Evolutionary conservation across 1,139 yeast species (phyloP).

Genomic region (Hansenula sp.): DNA sequence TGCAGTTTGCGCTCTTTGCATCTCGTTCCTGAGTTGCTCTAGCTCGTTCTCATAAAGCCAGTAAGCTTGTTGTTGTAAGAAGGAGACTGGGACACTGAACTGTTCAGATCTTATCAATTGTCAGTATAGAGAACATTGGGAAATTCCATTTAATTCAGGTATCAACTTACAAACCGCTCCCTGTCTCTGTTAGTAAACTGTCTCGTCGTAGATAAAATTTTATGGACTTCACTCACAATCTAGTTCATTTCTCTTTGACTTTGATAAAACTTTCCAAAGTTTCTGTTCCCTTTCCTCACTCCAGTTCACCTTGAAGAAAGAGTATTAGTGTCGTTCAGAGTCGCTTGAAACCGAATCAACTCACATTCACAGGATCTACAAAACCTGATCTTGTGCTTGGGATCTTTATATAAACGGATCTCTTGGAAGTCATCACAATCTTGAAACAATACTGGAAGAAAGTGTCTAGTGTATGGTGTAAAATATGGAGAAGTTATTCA

Average conservation of each 20-base stretch:
- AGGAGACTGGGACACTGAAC: constrained; percentile 35
- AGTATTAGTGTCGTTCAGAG: background rate
- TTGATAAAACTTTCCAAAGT: constrained; percentile 21
- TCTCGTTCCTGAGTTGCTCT: constrained; percentile 33
- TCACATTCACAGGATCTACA: constrained; percentile 18
- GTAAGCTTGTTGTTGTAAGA: constrained; percentile 41
- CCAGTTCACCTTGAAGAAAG: constrained; percentile 16
- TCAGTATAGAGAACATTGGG: background rate
- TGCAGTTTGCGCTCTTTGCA: constrained; percentile 21
- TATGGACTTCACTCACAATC: constrained; percentile 21
- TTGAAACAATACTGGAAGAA: background rate
- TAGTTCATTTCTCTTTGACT: constrained; percentile 21
- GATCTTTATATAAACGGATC: constrained; percentile 17
- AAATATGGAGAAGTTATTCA: background rate
- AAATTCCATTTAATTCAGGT: background rate
- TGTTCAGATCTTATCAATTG: constrained; percentile 10
- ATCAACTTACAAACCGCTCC: constrained; percentile 3
- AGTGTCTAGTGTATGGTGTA: background rate
- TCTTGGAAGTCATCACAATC: background rate
- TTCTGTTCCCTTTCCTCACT: constrained; percentile 18
- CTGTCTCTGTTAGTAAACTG: constrained; percentile 1
- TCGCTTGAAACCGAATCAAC: constrained; percentile 1
- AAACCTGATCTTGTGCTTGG: constrained; percentile 21
- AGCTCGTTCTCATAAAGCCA: constrained; percentile 44
- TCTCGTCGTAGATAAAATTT: constrained; percentile 1